Evolutionary conservation across 2,329 filamentous ascomycete genomes (phyloP).

Genomic region (Aspergillus sp.): DNA sequence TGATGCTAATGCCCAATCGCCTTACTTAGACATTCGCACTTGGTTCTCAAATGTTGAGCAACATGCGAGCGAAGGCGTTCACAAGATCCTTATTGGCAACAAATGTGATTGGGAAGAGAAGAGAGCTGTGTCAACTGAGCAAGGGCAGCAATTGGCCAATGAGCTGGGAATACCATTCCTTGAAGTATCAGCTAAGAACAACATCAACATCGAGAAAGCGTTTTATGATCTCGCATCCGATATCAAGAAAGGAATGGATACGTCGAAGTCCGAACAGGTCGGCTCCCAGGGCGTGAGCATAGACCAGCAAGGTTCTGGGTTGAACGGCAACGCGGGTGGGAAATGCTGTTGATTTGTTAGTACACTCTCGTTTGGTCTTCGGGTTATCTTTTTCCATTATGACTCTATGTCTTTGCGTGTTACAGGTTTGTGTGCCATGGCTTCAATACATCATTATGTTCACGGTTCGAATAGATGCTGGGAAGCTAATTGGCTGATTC

Average conservation of each 20-base stretch:
- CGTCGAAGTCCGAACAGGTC: conserved; percentile 71
- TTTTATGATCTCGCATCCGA: conserved; percentile 94
- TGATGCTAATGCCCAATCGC: conserved; percentile 12
- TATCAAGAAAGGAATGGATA: conserved; percentile 99
- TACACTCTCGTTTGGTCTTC: conserved; percentile 19
- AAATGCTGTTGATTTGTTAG: conserved; percentile 70
- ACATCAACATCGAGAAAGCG: conserved; percentile 99
- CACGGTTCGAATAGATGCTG: neutral
- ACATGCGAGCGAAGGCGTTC: conserved; percentile 96
- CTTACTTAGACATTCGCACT: conserved; percentile 81
- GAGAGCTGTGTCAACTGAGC: conserved; percentile 87
- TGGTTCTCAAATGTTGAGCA: conserved; percentile 99
- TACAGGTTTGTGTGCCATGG: neutral
- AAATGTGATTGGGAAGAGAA: conserved; percentile 99
- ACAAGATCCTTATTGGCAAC: conserved; percentile 99
- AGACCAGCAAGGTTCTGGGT: conserved; percentile 58
- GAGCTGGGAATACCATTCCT: conserved; percentile 98
- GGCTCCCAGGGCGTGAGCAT: conserved; percentile 67
- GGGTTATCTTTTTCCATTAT: conserved; percentile 16
- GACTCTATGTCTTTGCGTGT: neutral
- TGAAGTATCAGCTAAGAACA: conserved; percentile 97
- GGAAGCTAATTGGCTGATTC: conserved; percentile 1
- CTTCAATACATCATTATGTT: neutral
- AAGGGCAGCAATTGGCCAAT: conserved; percentile 88
- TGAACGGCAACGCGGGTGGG: conserved; percentile 55